Percentiles rank a stretch among this genome's conserved stretches.
Evolutionary conservation across 768 basidiomycete species (phyloP).

Genomic region (Phylloporus sp.): DNA sequence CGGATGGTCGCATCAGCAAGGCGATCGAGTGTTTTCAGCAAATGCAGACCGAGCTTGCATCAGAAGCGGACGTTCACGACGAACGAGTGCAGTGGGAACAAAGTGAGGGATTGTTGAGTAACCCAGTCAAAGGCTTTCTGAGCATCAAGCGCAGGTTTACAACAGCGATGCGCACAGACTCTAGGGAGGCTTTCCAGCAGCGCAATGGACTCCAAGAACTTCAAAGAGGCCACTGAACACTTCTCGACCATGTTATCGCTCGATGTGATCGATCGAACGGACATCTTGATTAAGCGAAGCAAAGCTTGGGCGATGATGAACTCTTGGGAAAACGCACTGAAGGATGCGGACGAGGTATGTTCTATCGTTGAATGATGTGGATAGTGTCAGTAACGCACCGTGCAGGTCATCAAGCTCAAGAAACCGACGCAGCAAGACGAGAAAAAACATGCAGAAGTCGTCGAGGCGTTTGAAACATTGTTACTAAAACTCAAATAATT

Average conservation of each 20-base stretch:
- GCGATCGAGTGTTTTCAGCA: constrained; percentile 3
- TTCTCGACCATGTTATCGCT: background rate
- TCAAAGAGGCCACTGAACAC: background rate
- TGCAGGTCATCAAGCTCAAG: constrained; percentile 7
- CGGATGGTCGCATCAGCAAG: background rate
- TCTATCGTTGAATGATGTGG: too few relatives aligned
- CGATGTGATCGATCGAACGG: background rate
- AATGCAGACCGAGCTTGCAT: background rate
- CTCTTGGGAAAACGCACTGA: background rate
- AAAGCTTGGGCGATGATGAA: background rate
- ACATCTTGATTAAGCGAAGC: constrained; percentile 5
- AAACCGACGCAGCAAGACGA: background rate
- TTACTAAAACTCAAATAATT: constrained; percentile 1
- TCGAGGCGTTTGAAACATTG: background rate
- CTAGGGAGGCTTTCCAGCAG: background rate
- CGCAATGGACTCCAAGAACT: background rate
- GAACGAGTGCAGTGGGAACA: constrained; percentile 2
- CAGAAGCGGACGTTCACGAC: background rate
- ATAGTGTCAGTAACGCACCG: background rate
- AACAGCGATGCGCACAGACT: background rate
- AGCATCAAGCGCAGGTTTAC: background rate
- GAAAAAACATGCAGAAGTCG: background rate
- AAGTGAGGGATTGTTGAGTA: background rate
- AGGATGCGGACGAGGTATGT: background rate
- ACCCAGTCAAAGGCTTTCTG: background rate